Conservation (phyloP, 768 basidiomycete genomes). For the Fomitopsis pulvina region DNA sequence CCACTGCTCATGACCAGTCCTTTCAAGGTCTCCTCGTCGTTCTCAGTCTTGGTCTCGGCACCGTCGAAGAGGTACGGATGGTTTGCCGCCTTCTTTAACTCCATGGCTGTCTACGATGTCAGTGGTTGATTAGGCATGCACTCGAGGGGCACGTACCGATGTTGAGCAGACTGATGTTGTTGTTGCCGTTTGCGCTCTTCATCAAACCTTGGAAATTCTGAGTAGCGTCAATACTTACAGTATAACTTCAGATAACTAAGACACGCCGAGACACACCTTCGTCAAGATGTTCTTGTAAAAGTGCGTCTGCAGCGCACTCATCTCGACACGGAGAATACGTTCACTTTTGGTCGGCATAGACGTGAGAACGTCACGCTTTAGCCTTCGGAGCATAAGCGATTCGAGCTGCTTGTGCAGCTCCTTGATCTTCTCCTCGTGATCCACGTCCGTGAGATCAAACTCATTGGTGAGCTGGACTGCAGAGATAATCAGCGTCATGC, state of each 20-base stretch:
- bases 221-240: not conserved
- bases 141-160: slow-evolving; percentile 49
- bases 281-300: slow-evolving; percentile 99
- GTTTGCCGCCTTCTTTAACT: slow-evolving; percentile 97
- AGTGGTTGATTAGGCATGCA: no score
- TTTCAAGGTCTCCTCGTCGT: slow-evolving; percentile 78
- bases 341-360: slow-evolving; percentile 97
- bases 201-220: slow-evolving; percentile 92
- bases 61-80: slow-evolving; percentile 98
- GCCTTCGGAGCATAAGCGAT: slow-evolving; percentile 86
- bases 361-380: slow-evolving; percentile 95
- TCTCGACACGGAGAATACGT: slow-evolving; percentile 94
- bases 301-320: slow-evolving; percentile 93
- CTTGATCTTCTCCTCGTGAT: slow-evolving; percentile 93
- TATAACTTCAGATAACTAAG: not conserved
- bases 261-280: slow-evolving; percentile 41
- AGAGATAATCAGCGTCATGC: slow-evolving; percentile 1
- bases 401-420: slow-evolving; percentile 92
- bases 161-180: slow-evolving; percentile 93
- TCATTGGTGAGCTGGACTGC: slow-evolving; percentile 89
- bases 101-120: slow-evolving; percentile 64
- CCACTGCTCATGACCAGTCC: slow-evolving; percentile 99
- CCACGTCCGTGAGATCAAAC: slow-evolving; percentile 89
- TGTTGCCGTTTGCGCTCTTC: slow-evolving; percentile 83
- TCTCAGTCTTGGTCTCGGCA: slow-evolving; percentile 63